phyloP scores from a whole-genome alignment of 148 eudicot genomes.

The Hydrangea macrophylla region DNA sequence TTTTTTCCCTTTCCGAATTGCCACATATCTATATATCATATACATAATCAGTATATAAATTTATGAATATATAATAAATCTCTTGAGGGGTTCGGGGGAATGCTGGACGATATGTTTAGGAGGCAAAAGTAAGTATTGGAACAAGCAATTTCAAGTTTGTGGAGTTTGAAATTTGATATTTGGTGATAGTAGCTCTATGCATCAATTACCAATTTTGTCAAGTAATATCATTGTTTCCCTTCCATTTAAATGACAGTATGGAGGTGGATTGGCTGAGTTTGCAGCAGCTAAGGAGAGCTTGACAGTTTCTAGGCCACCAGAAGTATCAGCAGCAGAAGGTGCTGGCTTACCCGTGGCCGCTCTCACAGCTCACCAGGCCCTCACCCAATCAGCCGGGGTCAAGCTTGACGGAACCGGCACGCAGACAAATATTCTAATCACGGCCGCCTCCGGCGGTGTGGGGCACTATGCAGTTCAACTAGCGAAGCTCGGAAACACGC shows the following conservation, averaged over 20 bases:
- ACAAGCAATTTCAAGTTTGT: too few relatives aligned
- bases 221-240: too few relatives aligned
- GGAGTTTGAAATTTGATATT: too few relatives aligned
- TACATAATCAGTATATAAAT: too few relatives aligned
- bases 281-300: conserved; percentile 50
- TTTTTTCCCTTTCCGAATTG: too few relatives aligned
- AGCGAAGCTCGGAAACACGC: conserved; percentile 76
- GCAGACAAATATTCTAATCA: conserved; percentile 51
- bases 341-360: conserved; percentile 58
- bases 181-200: too few relatives aligned
- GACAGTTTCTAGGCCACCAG: conserved; percentile 52
- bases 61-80: too few relatives aligned
- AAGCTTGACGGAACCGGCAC: conserved; percentile 60
- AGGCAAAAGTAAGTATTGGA: too few relatives aligned
- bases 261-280: conserved; percentile 78
- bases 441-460: conserved; percentile 76
- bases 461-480: conserved; percentile 81
- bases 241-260: conserved; percentile 35
- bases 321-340: conserved; percentile 69
- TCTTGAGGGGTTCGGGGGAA: too few relatives aligned
- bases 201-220: too few relatives aligned
- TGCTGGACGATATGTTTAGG: too few relatives aligned
- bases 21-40: too few relatives aligned
- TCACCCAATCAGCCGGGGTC: conserved; percentile 45
- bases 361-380: conserved; percentile 67